Base-by-base conservation (phyloP, 2,329 filamentous ascomycete species). In the Tympanopsis confertula region DNA sequence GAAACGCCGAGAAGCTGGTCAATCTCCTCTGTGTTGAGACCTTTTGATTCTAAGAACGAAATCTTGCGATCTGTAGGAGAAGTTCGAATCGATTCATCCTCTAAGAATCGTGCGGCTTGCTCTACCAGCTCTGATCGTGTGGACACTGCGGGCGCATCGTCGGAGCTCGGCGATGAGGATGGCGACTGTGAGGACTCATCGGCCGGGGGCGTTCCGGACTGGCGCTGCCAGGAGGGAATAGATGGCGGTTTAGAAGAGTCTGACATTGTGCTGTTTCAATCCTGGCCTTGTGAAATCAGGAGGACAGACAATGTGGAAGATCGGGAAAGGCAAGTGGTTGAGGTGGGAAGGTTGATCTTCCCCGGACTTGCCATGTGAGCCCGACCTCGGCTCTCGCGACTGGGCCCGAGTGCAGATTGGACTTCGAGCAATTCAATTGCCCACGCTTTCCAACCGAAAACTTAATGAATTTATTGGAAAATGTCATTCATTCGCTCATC, bases 11-110 rank as follows among this genome's bases (percentile, higher is more conserved):
- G 54, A 17, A 77, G 54, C 30, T 59, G 57, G 41, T 72, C 57
- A 35, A 77, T 73, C 35, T 74, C 66, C 15, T 67, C 60, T 13
- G 56, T 45, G 15, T 49, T 55, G 5, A 78, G 55, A 5, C 71
- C 70, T 50, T 78, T 78, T 5, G 66, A 68, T 44, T 70, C 56
- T 2, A 78, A 53, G 40, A 78, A 78, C 2, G 59, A 56, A 13
- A 65, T 57, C 53, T 78, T 78, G 50, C 62, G 66, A 26, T 71
- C 68, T 19, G 59, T 58, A 0, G 73, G 55, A 19, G 69, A 68
- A 51, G 73, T 57, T 29, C 63, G 62, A 39, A 78, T 71, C 15
- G 61, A 60, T 10, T 71, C 63, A 38, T 78, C 70, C 35, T 74
- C 53, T 18, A 78, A 59, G 43, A 78, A 78, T 20, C 58, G 59